A percentile compares a stretch with the other conserved stretches of the same genome.
These are phyloP conservation scores for Onygena corvina DNA, from an alignment of 2,329 filamentous ascomycete species.

Conservation along the genomic window DNA sequence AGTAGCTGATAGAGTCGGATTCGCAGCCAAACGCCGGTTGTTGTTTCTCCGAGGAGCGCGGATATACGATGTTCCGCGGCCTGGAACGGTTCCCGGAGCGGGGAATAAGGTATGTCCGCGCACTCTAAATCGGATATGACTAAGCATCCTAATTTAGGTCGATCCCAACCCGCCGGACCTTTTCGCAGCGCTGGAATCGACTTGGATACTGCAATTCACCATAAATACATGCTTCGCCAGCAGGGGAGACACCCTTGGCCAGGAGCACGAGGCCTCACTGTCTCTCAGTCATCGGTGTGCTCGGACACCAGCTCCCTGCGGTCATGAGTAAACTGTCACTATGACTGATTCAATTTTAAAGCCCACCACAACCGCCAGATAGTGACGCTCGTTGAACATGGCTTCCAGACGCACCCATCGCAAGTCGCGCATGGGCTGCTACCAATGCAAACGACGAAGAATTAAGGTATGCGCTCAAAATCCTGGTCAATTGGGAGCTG, in stretches of 20 bases:
- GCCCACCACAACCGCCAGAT: neutral
- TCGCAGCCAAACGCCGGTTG: too few relatives aligned
- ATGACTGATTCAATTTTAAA: neutral
- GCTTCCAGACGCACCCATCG: slow-evolving; percentile 23
- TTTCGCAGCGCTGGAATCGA: neutral
- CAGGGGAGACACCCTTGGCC: neutral
- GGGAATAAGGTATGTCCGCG: too few relatives aligned
- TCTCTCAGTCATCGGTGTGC: neutral
- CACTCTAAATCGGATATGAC: too few relatives aligned
- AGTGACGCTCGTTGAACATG: slow-evolving; percentile 8
- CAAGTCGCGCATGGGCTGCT: slow-evolving; percentile 25
- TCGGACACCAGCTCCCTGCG: neutral
- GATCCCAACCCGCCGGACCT: neutral
- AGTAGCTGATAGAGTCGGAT: too few relatives aligned
- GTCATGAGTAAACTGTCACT: neutral
- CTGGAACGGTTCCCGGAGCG: too few relatives aligned
- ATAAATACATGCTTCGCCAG: neutral
- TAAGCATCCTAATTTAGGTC: slow-evolving; percentile 1
- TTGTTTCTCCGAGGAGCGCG: too few relatives aligned
- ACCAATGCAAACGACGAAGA: slow-evolving; percentile 26
- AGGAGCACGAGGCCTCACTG: neutral
- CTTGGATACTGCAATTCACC: neutral
- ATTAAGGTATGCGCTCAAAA: slow-evolving; percentile 23
- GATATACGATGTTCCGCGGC: too few relatives aligned
- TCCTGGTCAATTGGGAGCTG: neutral